These are phyloP conservation scores for Acrodontium crateriforme DNA, from an alignment of 2,329 filamentous ascomycete genomes.

Conservation along the genomic window DNA sequence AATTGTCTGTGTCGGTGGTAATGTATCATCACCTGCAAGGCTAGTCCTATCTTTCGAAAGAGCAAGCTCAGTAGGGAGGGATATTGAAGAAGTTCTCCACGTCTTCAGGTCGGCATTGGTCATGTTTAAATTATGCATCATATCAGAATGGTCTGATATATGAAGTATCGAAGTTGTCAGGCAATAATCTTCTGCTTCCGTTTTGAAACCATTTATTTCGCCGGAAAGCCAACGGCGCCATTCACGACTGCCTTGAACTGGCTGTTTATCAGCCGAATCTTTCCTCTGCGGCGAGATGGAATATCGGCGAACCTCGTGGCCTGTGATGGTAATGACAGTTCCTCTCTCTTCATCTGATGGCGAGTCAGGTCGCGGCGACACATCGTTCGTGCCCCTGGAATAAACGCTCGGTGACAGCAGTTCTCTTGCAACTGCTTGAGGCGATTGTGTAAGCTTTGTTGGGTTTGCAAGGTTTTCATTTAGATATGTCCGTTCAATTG, in stretches of 20 bases:
- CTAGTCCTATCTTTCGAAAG: too few species aligned
- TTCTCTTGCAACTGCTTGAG: conserved; percentile 1
- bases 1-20: too few species aligned
- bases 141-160: too few species aligned
- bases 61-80: too few species aligned
- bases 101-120: background rate
- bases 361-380: conserved; percentile 19
- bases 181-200: background rate
- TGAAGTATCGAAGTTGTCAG: background rate
- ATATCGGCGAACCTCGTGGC: conserved; percentile 31
- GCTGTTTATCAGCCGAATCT: conserved; percentile 3
- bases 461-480: background rate
- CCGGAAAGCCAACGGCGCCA: conserved; percentile 35
- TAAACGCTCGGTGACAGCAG: conserved; percentile 34
- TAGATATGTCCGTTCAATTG: too few species aligned
- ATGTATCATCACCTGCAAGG: too few species aligned
- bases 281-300: conserved; percentile 20
- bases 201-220: conserved; percentile 27
- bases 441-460: background rate
- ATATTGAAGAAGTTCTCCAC: too few species aligned
- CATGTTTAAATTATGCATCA: too few species aligned
- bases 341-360: conserved; percentile 14
- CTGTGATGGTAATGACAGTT: conserved; percentile 31
- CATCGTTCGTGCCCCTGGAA: conserved; percentile 28
- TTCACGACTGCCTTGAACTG: conserved; percentile 26